Percentiles rank a stretch among this genome's conserved stretches.
phyloP scores from a whole-genome alignment of 208 protist genomes.

The Leishmania major region DNA sequence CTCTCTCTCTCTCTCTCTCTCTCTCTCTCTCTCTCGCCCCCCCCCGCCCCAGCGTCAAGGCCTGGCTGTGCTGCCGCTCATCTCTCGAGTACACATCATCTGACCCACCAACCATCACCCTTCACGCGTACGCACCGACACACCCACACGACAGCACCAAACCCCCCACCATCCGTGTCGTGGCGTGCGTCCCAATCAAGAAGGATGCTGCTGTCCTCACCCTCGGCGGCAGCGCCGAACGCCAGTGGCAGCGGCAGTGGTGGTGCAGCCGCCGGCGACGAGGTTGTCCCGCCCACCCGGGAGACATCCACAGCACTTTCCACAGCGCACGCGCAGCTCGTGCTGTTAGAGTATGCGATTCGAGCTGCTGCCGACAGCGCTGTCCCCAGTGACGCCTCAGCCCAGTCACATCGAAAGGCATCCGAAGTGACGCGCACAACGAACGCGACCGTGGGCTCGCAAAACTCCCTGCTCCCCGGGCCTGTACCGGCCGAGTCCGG shows the following conservation, averaged over 20 bases:
- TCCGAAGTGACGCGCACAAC: background rate
- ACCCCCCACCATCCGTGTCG: background rate
- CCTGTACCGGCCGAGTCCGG: background rate
- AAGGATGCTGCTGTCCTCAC: background rate
- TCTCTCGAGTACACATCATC: background rate
- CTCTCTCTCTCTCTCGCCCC: background rate
- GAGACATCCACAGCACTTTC: slow-evolving; percentile 10
- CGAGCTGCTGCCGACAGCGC: slow-evolving; percentile 8
- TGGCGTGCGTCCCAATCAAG: background rate
- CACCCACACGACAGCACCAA: background rate
- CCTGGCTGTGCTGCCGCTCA: background rate
- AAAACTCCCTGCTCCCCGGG: background rate
- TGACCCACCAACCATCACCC: background rate
- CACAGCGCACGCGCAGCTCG: slow-evolving; percentile 28
- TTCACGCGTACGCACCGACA: background rate
- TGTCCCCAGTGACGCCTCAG: background rate
- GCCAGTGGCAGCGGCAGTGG: background rate
- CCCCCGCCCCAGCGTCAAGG: background rate
- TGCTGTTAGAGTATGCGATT: slow-evolving; percentile 18
- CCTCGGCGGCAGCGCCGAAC: background rate
- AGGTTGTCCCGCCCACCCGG: background rate
- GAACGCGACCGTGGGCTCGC: background rate
- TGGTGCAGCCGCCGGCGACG: background rate
- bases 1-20: background rate
- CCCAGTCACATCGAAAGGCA: background rate